These are phyloP conservation scores for Cicer bijugum DNA, from an alignment of 306 rosid genomes.

Conservation along the genomic window DNA sequence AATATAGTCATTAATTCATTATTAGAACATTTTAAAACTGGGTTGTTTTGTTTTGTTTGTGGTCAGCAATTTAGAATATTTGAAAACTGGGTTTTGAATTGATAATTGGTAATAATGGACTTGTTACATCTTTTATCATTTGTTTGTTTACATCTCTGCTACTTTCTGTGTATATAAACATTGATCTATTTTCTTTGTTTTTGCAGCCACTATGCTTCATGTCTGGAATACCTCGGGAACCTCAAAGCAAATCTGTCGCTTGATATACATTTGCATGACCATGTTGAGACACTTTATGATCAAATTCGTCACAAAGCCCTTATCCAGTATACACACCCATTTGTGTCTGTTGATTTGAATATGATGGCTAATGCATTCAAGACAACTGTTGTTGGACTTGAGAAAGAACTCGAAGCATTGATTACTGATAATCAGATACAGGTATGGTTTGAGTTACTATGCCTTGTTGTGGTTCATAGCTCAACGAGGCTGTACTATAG, in stretches of 20 bases:
- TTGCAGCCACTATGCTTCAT: constrained; percentile 93
- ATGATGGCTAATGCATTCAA: constrained; percentile 99
- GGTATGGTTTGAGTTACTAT: constrained; percentile 57
- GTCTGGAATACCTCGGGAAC: constrained; percentile 93
- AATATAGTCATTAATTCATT: constrained; percentile 32
- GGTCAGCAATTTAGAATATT: constrained; percentile 20
- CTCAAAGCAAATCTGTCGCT: constrained; percentile 84
- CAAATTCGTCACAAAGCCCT: constrained; percentile 97
- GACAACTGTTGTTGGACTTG: constrained; percentile 84
- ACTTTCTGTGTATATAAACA: neutral
- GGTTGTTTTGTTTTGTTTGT: neutral
- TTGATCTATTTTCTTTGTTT: constrained; percentile 38
- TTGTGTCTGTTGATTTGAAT: constrained; percentile 84
- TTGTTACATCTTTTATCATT: constrained; percentile 8
- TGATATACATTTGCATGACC: constrained; percentile 94
- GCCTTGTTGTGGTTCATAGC: constrained; percentile 14
- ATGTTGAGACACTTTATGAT: constrained; percentile 88
- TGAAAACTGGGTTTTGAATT: constrained; percentile 23
- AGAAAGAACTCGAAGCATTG: constrained; percentile 97
- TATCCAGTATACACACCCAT: constrained; percentile 93
- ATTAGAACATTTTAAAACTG: too few relatives aligned
- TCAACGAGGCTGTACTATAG: neutral
- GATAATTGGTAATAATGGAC: neutral
- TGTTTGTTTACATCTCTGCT: neutral
- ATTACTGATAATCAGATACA: constrained; percentile 94